phyloP scores from a whole-genome alignment of 2,329 filamentous ascomycete species.

The Penicillium sp. region DNA sequence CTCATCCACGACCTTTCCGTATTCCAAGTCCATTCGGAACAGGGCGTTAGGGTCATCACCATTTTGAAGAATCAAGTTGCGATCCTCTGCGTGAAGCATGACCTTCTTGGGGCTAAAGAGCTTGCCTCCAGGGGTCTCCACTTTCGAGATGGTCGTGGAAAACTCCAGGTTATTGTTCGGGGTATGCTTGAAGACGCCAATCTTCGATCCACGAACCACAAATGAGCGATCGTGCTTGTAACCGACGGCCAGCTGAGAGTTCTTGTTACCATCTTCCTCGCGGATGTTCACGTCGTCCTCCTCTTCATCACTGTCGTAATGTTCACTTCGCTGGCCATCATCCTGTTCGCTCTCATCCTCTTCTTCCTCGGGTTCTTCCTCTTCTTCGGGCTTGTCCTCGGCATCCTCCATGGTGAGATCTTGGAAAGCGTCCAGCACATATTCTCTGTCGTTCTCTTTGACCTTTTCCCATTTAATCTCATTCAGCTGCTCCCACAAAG shows the following conservation, averaged over 20 bases:
- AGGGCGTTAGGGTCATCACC: conserved; percentile 80
- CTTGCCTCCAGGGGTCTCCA: conserved; percentile 82
- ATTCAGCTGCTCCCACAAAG: conserved; percentile 94
- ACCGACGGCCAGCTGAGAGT: conserved; percentile 91
- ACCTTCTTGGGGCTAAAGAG: conserved; percentile 94
- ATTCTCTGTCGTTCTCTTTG: conserved; percentile 89
- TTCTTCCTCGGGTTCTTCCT: conserved; percentile 56
- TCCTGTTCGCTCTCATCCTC: conserved; percentile 66
- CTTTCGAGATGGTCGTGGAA: conserved; percentile 94
- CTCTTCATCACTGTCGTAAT: conserved; percentile 76
- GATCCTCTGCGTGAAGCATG: conserved; percentile 90
- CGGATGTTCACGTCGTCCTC: conserved; percentile 71
- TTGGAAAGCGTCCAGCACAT: conserved; percentile 92
- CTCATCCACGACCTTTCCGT: conserved; percentile 96
- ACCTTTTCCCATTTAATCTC: conserved; percentile 91
- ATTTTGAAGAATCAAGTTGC: conserved; percentile 87
- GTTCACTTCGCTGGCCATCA: conserved; percentile 69
- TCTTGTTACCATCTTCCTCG: conserved; percentile 78
- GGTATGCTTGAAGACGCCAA: conserved; percentile 98
- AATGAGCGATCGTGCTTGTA: conserved; percentile 98
- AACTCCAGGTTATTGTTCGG: conserved; percentile 91
- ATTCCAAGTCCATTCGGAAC: conserved; percentile 96
- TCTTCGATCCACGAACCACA: conserved; percentile 95
- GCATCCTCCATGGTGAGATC: conserved; percentile 90
- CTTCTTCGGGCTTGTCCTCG: conserved; percentile 58